Conservation (phyloP, 768 basidiomycete species). For the Auriscalpium vulgare region DNA sequence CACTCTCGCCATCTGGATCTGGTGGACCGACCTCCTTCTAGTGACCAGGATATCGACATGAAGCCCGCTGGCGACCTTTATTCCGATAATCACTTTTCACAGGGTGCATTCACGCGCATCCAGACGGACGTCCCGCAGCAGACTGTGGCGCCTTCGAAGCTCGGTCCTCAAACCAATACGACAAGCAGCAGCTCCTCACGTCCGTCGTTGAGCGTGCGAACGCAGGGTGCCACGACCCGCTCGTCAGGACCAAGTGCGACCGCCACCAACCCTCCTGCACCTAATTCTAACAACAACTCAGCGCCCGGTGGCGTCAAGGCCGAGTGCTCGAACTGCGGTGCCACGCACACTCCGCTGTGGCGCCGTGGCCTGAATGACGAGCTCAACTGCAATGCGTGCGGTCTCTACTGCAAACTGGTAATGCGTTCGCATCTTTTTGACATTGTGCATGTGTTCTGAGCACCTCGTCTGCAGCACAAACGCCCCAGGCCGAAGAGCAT, state of each 20-base stretch:
- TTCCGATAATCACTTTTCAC: conserved; percentile 23
- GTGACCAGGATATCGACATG: conserved; percentile 25
- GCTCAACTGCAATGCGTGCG: conserved; percentile 85
- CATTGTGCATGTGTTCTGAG: background rate
- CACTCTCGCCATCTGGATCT: conserved; percentile 16
- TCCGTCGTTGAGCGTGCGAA: conserved; percentile 10
- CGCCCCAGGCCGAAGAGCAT: conserved; percentile 84
- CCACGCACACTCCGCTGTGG: conserved; percentile 85
- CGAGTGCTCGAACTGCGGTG: conserved; percentile 84
- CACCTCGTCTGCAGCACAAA: conserved; percentile 50
- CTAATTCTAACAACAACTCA: conserved; percentile 25
- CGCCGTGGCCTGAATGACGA: conserved; percentile 81
- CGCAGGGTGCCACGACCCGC: conserved; percentile 22
- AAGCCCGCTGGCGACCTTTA: conserved; percentile 16
- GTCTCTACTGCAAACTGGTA: conserved; percentile 80
- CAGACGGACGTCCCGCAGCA: conserved; percentile 33
- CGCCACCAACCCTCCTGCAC: conserved; percentile 20
- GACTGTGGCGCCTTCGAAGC: conserved; percentile 51
- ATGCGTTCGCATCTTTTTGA: conserved; percentile 11
- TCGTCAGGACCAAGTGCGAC: conserved; percentile 61
- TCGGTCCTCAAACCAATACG: conserved; percentile 30
- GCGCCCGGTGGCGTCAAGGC: conserved; percentile 61
- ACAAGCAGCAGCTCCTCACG: background rate
- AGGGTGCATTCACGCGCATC: conserved; percentile 32
- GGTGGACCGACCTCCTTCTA: conserved; percentile 4